These are phyloP conservation scores for Drechslerella dactyloides DNA, from an alignment of 2,329 filamentous ascomycete genomes.

Conservation along the genomic window DNA sequence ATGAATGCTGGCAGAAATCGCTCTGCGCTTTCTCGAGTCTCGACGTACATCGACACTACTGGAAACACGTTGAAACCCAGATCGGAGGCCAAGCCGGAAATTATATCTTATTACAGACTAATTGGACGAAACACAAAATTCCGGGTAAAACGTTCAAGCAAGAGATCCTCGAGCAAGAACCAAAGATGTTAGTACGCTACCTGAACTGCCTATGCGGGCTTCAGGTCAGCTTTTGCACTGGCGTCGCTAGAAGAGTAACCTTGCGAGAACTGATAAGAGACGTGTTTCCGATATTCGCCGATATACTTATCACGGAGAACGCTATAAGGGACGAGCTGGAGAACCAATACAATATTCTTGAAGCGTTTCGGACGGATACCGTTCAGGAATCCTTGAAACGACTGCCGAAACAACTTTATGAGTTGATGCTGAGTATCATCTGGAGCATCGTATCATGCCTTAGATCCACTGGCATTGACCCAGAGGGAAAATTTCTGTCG, in stretches of 20 bases:
- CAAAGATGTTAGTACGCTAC: conserved; percentile 5
- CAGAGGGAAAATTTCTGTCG: conserved; percentile 17
- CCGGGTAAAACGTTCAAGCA: conserved; percentile 16
- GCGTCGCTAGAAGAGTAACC: conserved; percentile 23
- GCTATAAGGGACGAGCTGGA: not conserved
- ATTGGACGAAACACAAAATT: conserved; percentile 12
- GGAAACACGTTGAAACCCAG: conserved; percentile 13
- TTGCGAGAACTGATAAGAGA: conserved; percentile 16
- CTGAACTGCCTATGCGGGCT: conserved; percentile 31
- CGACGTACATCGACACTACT: not conserved
- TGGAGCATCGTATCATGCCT: conserved; percentile 1
- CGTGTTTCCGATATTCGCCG: not conserved
- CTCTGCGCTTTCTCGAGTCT: conserved; percentile 17
- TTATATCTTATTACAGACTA: conserved; percentile 10
- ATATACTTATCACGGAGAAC: not conserved
- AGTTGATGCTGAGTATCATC: not conserved
- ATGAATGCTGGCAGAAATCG: conserved; percentile 11
- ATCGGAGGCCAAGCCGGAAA: conserved; percentile 15
- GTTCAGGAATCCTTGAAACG: not conserved
- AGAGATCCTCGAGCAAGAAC: conserved; percentile 10
- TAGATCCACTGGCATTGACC: conserved; percentile 10
- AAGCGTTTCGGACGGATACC: not conserved
- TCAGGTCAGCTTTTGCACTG: conserved; percentile 37
- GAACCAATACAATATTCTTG: not conserved
- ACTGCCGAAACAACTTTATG: not conserved